Evolutionary conservation across 805 yeast species (phyloP).

Genomic region (Saturnispora sekii): DNA sequence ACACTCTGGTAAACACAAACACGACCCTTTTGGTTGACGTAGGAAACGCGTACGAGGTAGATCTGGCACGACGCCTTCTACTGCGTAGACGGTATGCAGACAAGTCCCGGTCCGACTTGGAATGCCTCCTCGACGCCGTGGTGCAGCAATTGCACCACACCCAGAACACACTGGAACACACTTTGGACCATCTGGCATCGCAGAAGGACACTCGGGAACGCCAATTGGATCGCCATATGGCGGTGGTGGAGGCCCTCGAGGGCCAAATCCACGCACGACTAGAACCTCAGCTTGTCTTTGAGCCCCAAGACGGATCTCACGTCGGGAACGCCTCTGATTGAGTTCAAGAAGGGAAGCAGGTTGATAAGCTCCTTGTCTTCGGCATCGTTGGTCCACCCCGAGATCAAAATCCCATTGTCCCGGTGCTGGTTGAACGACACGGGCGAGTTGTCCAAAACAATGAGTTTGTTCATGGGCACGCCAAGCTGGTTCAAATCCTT

Average conservation of each 20-base stretch:
- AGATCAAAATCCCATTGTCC: constrained; percentile 84
- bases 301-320: constrained; percentile 58
- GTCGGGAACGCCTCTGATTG: constrained; percentile 72
- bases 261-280: not conserved
- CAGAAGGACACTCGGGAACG: not conserved
- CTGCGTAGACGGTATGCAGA: not conserved
- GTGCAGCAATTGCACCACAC: not conserved
- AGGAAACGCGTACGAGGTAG: not conserved
- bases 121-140: not conserved
- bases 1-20: too few relatives aligned
- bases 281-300: not conserved
- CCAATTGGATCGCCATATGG: not conserved
- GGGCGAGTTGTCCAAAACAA: constrained; percentile 90
- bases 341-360: constrained; percentile 67
- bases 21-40: not conserved
- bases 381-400: constrained; percentile 98
- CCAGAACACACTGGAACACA: not conserved
- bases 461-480: constrained; percentile 31
- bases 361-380: constrained; percentile 75
- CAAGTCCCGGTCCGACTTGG: not conserved
- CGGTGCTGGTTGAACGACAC: constrained; percentile 76
- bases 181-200: not conserved
- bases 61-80: not conserved
- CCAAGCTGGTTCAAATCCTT: constrained; percentile 42
- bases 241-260: not conserved